Conservation (phyloP, 2,329 filamentous ascomycete species). For the Madurella mycetomatis region DNA sequence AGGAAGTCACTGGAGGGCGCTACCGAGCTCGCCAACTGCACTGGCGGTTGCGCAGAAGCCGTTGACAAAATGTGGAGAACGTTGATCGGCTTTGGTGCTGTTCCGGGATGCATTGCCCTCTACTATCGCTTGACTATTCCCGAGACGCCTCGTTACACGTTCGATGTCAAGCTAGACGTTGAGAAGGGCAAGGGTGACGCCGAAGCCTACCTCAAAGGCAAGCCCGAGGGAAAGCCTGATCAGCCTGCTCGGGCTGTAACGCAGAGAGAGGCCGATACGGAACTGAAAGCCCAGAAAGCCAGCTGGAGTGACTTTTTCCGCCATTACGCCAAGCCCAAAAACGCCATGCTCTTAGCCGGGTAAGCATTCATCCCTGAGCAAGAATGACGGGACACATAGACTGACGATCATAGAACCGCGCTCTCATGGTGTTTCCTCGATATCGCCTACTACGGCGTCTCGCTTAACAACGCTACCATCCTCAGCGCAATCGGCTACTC, state of each 20-base stretch:
- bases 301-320: constrained; percentile 65
- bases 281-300: constrained; percentile 63
- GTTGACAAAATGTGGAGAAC: constrained; percentile 87
- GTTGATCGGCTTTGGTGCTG: constrained; percentile 74
- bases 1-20: constrained; percentile 56
- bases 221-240: constrained; percentile 59
- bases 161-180: constrained; percentile 71
- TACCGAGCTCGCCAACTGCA: constrained; percentile 51
- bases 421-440: constrained; percentile 78
- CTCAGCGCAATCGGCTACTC: constrained; percentile 68
- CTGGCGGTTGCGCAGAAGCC: constrained; percentile 59
- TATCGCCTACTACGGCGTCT: constrained; percentile 61
- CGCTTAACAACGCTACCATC: constrained; percentile 72
- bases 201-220: constrained; percentile 67
- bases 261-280: constrained; percentile 48
- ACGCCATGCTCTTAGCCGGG: constrained; percentile 55
- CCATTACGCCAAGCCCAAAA: constrained; percentile 68
- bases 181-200: constrained; percentile 70
- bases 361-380: constrained; percentile 2
- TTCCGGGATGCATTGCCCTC: constrained; percentile 74
- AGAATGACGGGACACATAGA: not conserved
- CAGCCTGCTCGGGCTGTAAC: constrained; percentile 59
- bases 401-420: constrained; percentile 59
- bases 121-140: constrained; percentile 79
- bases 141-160: constrained; percentile 84